Percentiles rank a stretch among this genome's conserved stretches.
phyloP scores from a whole-genome alignment of 2,329 filamentous ascomycete genomes.

The Didymella exigua region DNA sequence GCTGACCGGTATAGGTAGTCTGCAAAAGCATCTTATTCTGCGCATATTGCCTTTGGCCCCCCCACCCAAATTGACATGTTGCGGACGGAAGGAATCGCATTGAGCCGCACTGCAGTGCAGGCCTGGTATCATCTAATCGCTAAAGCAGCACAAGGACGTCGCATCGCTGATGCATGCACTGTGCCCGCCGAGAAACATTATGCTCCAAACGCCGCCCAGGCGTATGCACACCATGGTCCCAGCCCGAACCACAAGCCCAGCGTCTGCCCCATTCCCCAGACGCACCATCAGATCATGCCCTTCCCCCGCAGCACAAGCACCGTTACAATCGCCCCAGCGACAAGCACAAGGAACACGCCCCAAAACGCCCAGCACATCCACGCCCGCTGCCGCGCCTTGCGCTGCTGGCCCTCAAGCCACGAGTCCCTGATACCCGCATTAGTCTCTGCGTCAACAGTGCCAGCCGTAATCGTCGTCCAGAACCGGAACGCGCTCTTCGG shows the following conservation, averaged over 20 bases:
- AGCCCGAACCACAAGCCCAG: too few species aligned
- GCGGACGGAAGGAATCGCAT: slow-evolving; percentile 5
- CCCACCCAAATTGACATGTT: background rate
- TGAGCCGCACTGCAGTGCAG: slow-evolving; percentile 2
- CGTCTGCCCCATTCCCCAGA: background rate
- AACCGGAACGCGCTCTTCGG: slow-evolving; percentile 38
- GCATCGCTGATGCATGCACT: background rate
- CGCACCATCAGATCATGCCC: slow-evolving; percentile 29
- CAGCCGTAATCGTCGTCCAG: slow-evolving; percentile 37
- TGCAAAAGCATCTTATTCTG: background rate
- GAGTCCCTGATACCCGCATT: slow-evolving; percentile 18
- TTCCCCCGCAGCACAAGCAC: slow-evolving; percentile 52
- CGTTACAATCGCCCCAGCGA: slow-evolving; percentile 53
- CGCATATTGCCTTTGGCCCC: background rate
- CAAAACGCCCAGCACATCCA: slow-evolving; percentile 58
- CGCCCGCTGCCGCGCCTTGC: slow-evolving; percentile 55
- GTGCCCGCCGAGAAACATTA: background rate
- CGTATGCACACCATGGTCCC: background rate
- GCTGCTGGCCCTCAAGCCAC: slow-evolving; percentile 60
- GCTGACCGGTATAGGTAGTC: slow-evolving; percentile 6
- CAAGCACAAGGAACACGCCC: slow-evolving; percentile 52
- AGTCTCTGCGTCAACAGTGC: background rate
- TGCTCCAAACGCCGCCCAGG: background rate
- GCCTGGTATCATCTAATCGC: slow-evolving; percentile 16
- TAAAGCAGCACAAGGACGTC: background rate